These are phyloP conservation scores for Parietaria judaica DNA, from an alignment of 306 rosid genomes.

Conservation along the genomic window DNA sequence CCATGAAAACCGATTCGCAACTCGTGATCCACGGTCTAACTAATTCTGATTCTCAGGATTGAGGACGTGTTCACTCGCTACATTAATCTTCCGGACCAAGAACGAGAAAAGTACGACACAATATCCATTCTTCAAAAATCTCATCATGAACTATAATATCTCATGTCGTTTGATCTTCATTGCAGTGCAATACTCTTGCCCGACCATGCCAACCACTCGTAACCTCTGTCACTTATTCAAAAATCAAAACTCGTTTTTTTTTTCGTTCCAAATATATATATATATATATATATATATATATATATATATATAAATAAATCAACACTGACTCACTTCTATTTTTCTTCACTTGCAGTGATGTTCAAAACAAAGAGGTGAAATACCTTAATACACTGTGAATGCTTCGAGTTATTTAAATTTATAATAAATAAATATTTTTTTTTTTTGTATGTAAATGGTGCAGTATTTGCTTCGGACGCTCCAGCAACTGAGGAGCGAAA, in stretches of 20 bases:
- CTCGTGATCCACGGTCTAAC: no score
- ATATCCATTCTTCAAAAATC: neutral
- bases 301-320: no score
- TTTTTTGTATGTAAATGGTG: conserved; percentile 9
- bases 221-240: neutral
- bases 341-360: conserved; percentile 37
- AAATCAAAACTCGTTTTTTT: neutral
- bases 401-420: neutral
- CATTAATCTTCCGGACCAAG: conserved; percentile 71
- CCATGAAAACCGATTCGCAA: no score
- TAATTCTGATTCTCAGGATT: conserved; percentile 36
- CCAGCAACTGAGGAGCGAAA: conserved; percentile 37
- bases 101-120: conserved; percentile 57
- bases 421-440: neutral
- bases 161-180: no score
- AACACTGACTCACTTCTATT: neutral
- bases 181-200: conserved; percentile 45
- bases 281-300: no score
- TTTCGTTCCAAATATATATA: neutral
- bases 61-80: conserved; percentile 81
- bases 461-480: conserved; percentile 39
- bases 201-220: conserved; percentile 41
- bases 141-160: no score
- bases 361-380: conserved; percentile 74
- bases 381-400: conserved; percentile 18